phyloP scores from a whole-genome alignment of 1,284 basidiomycete species.

The Sanghuangporus sanghuang region DNA sequence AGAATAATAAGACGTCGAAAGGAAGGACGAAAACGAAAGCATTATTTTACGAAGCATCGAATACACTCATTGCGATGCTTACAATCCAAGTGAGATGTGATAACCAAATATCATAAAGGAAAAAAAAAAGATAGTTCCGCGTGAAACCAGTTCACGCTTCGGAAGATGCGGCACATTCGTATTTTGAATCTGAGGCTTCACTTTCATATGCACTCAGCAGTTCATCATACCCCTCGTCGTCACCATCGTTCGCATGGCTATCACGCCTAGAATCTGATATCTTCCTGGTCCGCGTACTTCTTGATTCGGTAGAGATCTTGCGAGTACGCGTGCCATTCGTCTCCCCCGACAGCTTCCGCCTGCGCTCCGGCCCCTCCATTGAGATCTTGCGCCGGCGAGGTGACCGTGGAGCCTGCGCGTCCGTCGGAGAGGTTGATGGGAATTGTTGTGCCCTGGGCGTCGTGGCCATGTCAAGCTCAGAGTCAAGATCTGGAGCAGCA shows the following conservation, averaged over 20 bases:
- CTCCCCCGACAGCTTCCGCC: constrained; percentile 43
- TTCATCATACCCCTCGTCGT: constrained; percentile 75
- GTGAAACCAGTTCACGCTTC: neutral
- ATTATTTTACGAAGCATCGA: neutral
- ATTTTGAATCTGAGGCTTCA: constrained; percentile 39
- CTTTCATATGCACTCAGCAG: constrained; percentile 75
- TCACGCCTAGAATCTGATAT: constrained; percentile 27
- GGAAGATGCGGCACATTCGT: constrained; percentile 13
- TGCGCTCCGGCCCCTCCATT: constrained; percentile 24
- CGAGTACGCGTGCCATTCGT: constrained; percentile 31
- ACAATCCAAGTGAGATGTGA: neutral
- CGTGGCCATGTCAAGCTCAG: constrained; percentile 43
- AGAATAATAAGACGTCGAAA: neutral
- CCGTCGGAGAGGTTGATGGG: constrained; percentile 26
- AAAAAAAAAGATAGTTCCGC: neutral
- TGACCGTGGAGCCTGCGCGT: constrained; percentile 21
- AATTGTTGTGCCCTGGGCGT: constrained; percentile 56
- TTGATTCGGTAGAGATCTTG: constrained; percentile 41
- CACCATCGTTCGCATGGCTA: constrained; percentile 66
- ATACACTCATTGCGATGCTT: neutral
- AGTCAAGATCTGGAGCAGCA: constrained; percentile 44
- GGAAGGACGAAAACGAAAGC: neutral
- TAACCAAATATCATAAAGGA: neutral
- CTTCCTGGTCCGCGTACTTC: constrained; percentile 1
- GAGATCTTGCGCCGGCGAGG: constrained; percentile 29